A percentile compares a stretch with the other conserved stretches of the same genome.
phyloP scores from a whole-genome alignment of 306 rosid species.

The Vachellia pachyceras region DNA sequence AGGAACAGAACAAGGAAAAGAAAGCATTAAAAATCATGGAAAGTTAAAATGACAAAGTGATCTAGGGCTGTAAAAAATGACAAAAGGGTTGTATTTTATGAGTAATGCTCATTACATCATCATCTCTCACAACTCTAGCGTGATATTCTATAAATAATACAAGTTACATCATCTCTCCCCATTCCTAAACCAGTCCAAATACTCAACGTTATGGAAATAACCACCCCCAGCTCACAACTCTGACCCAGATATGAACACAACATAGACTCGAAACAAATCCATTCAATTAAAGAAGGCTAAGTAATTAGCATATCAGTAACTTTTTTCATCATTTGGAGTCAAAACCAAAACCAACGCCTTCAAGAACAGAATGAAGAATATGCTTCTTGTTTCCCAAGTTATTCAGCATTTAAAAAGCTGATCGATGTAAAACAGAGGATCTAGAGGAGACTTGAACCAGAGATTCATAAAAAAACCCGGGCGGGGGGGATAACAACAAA shows the following conservation, averaged over 20 bases:
- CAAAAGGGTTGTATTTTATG: neutral
- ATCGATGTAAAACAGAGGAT: slow-evolving; percentile 2
- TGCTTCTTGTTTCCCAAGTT: neutral
- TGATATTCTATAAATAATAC: neutral
- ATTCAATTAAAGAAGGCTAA: neutral
- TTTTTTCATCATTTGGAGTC: neutral
- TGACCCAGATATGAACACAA: neutral
- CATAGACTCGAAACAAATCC: neutral
- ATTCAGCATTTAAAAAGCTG: neutral
- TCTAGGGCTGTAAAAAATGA: neutral
- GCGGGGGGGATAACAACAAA: no score
- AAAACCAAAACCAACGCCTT: neutral
- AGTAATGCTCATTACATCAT: neutral
- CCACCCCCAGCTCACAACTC: neutral
- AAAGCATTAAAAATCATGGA: slow-evolving; percentile 3
- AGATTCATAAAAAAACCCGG: neutral
- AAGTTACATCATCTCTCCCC: neutral
- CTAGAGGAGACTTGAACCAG: neutral
- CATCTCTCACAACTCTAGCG: neutral
- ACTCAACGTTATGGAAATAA: neutral
- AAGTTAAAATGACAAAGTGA: neutral
- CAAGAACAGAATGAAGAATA: neutral
- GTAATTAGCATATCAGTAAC: neutral
- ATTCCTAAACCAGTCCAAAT: slow-evolving; percentile 10
- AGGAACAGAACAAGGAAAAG: neutral